A percentile compares a stretch with the other conserved stretches of the same genome.
Conservation (phyloP, 768 basidiomycete genomes). For the Agrocybe pediades region DNA sequence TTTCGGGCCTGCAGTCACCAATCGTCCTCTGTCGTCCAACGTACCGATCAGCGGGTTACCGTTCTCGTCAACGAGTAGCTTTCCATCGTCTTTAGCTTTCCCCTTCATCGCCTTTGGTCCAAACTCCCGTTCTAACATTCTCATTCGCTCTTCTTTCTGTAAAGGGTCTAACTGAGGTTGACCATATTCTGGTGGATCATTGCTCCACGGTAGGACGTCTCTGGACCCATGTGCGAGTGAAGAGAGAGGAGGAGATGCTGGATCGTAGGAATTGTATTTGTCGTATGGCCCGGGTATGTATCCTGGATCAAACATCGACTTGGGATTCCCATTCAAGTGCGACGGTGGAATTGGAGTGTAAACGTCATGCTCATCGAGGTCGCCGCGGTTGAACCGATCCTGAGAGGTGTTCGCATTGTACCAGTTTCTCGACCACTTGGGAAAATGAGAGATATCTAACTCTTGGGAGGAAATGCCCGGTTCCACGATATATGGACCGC, state of each 20-base stretch:
- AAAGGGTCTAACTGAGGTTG: conserved; percentile 39
- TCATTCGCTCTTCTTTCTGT: conserved; percentile 68
- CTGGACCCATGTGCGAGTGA: conserved; percentile 40
- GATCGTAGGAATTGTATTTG: conserved; percentile 27
- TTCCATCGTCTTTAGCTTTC: conserved; percentile 21
- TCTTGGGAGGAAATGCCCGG: conserved; percentile 34
- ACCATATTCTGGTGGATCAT: conserved; percentile 45
- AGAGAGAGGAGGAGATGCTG: conserved; percentile 26
- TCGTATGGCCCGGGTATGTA: conserved; percentile 30
- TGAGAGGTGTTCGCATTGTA: conserved; percentile 34
- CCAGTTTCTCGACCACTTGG: conserved; percentile 66
- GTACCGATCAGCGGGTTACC: conserved; percentile 58
- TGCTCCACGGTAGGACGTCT: conserved; percentile 54
- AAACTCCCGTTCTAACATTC: conserved; percentile 74
- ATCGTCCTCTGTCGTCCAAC: conserved; percentile 54
- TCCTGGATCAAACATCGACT: conserved; percentile 37
- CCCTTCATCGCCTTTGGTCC: conserved; percentile 33
- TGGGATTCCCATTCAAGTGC: conserved; percentile 21
- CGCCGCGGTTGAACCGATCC: conserved; percentile 6
- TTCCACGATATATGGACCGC: conserved; percentile 22
- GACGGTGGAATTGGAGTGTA: conserved; percentile 28
- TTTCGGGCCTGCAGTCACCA: conserved; percentile 66
- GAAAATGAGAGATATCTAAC: conserved; percentile 64
- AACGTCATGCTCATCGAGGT: conserved; percentile 21
- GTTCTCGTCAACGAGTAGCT: conserved; percentile 41